Conservation (phyloP, 805 yeast species). For the Sungouiella blattae region DNA sequence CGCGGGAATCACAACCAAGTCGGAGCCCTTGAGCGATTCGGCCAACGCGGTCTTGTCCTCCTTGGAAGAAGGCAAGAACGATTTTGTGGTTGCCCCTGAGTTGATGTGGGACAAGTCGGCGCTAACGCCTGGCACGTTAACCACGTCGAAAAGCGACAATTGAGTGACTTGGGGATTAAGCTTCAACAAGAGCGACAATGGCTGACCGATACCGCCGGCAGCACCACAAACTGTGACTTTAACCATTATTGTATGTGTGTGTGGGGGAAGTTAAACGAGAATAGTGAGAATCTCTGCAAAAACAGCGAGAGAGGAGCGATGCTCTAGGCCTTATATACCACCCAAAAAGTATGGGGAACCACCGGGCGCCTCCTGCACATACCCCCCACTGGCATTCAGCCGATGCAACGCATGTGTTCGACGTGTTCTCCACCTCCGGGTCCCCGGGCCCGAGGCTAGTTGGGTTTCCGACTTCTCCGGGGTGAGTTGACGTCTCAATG, state of each 20-base stretch:
- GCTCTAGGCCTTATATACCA: background rate
- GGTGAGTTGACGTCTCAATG: too few relatives aligned
- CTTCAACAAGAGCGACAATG: constrained; percentile 77
- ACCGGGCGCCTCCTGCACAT: background rate
- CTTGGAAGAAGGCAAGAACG: constrained; percentile 56
- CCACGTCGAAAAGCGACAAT: constrained; percentile 80
- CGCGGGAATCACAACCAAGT: constrained; percentile 66
- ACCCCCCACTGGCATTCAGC: too few relatives aligned
- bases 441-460: constrained; percentile 1
- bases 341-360: constrained; percentile 5
- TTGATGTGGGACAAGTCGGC: constrained; percentile 84
- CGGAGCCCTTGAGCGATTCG: constrained; percentile 42
- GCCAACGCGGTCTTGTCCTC: constrained; percentile 46
- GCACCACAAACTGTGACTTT: constrained; percentile 90
- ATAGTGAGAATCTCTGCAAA: too few relatives aligned
- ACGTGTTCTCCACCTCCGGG: background rate
- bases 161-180: constrained; percentile 59
- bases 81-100: constrained; percentile 57
- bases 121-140: constrained; percentile 81
- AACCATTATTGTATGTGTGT: constrained; percentile 26
- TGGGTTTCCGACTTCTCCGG: background rate
- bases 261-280: background rate
- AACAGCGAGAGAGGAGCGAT: background rate
- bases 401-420: constrained; percentile 1
- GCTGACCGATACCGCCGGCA: constrained; percentile 94